A percentile compares a stretch with the other conserved stretches of the same genome.
These are phyloP conservation scores for Rhodosporidiobolus sp. DNA, from an alignment of 768 basidiomycete species.

Conservation along the genomic window DNA sequence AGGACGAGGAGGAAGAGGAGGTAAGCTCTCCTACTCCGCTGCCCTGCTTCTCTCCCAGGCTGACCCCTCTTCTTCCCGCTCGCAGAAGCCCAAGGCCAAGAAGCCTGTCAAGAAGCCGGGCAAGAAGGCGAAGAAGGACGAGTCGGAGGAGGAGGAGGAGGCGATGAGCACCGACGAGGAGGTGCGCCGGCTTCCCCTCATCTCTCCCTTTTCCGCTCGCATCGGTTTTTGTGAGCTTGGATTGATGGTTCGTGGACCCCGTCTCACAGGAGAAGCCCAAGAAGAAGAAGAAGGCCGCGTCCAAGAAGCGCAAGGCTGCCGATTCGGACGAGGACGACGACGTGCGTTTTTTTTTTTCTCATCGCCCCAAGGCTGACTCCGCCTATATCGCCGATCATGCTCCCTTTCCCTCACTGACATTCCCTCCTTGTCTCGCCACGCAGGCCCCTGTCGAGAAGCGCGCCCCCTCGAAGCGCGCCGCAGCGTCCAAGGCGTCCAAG, in stretches of 20 bases:
- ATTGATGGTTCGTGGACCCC: too few relatives aligned
- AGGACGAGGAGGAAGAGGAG: conserved; percentile 20
- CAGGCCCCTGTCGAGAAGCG: conserved; percentile 2
- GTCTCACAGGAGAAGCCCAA: conserved; percentile 12
- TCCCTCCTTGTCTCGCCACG: too few relatives aligned
- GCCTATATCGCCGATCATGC: too few relatives aligned
- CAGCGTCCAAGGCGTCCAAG: conserved; percentile 4
- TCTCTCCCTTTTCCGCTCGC: too few relatives aligned
- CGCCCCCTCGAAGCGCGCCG: conserved; percentile 14
- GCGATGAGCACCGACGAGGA: not conserved
- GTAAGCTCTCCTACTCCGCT: not conserved
- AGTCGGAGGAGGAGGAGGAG: not conserved
- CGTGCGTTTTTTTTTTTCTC: not conserved
- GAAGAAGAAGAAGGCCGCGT: conserved; percentile 22
- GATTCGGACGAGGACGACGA: conserved; percentile 3
- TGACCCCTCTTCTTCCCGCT: not conserved
- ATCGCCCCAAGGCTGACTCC: not conserved
- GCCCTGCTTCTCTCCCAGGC: not conserved
- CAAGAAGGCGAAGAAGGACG: conserved; percentile 20
- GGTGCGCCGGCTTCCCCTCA: not conserved
- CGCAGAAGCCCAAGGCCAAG: conserved; percentile 22
- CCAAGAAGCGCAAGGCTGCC: conserved; percentile 10
- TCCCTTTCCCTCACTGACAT: too few relatives aligned
- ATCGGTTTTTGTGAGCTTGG: not conserved
- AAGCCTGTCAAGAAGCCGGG: conserved; percentile 3